These are phyloP conservation scores for Chamaenerion angustifolium DNA, from an alignment of 345 rosid genomes.

Conservation along the genomic window DNA sequence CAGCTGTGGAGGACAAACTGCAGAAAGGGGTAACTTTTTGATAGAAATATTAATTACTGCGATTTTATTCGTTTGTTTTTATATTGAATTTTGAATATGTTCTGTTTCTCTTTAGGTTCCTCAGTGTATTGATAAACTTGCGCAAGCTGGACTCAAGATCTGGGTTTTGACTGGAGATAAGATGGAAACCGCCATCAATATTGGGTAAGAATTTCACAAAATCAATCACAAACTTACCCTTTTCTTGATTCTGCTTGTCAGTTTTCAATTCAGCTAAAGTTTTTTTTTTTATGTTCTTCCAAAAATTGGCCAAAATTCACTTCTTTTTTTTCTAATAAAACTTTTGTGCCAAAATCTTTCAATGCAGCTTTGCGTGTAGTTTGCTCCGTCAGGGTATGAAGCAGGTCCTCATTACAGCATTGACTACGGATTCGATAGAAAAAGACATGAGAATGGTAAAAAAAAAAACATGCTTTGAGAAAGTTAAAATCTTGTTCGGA, in stretches of 20 bases:
- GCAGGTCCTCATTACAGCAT: slow-evolving; percentile 30
- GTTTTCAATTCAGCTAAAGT: too few species aligned
- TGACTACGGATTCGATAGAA: slow-evolving; percentile 15
- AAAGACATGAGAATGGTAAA: slow-evolving; percentile 15
- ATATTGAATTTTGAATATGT: too few species aligned
- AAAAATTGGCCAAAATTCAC: too few species aligned
- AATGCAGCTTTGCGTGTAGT: slow-evolving; percentile 64
- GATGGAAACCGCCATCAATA: slow-evolving; percentile 12
- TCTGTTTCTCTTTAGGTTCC: background rate
- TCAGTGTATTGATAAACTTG: slow-evolving; percentile 9
- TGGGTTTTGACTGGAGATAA: slow-evolving; percentile 18
- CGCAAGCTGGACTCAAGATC: slow-evolving; percentile 10
- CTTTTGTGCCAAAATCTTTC: too few species aligned
- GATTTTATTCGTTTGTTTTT: too few species aligned
- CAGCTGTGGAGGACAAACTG: slow-evolving; percentile 14
- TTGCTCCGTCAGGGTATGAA: slow-evolving; percentile 67
- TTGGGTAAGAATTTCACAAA: slow-evolving; percentile 4
- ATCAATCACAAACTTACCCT: too few species aligned
- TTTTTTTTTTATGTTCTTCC: too few species aligned
- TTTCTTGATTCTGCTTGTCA: too few species aligned
- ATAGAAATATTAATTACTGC: too few species aligned
- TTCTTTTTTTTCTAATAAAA: too few species aligned
- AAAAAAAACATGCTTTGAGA: background rate
- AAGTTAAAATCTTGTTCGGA: background rate
- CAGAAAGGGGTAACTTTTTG: slow-evolving; percentile 8